Evolutionary conservation across 164 flowering plant genomes (phyloP), one percentile per base, ranked within the genome.

Genomic region (Nymphaea colorata): DNA sequence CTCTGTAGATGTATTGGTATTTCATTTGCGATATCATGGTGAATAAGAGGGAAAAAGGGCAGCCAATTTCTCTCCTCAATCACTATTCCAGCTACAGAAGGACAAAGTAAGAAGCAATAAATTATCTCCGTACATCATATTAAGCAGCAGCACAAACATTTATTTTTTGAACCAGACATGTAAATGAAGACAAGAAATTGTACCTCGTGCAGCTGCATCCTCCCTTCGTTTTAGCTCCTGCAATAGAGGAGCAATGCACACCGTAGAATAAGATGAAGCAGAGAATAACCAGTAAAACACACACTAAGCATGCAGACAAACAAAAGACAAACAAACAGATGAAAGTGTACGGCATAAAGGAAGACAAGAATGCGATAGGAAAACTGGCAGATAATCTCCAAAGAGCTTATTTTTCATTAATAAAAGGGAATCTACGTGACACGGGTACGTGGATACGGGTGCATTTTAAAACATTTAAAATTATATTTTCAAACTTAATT

Each of bases 201-300:
- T 77, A 94, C 99, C 99, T 77, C 91, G 84, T 66, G 90, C 86
- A 55, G 87, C 96, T 75, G 98, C 98, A 65, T 94, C 99, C 83
- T 94, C 98, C 83, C 76, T 90, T 76, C 96, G 77, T 77, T 78
- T 90, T 42, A 94, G 75, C 43, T 82, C 96, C 98, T 94, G 55
- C 55, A 47, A 47, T 1, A 25, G 36, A 25, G 36, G 36, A 25
- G 1, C 36, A 25, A 25, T 25, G 36, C 36, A 25, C 36, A 25
- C 36, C 36, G 36, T 25, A 25, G 36, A 25, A 25, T 25, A 25
- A 25, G 36, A 90, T 82, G 71, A 95, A 97, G 97, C 99, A 91
- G 77, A 92, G 72, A 79, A 97, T 90, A 65, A 95, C 66, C 70
- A 92, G 41, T 43, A 88, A 71, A 76, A 90, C 99, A 3, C 90